phyloP scores from a whole-genome alignment of 306 rosid genomes.

The Glycine tomentella region DNA sequence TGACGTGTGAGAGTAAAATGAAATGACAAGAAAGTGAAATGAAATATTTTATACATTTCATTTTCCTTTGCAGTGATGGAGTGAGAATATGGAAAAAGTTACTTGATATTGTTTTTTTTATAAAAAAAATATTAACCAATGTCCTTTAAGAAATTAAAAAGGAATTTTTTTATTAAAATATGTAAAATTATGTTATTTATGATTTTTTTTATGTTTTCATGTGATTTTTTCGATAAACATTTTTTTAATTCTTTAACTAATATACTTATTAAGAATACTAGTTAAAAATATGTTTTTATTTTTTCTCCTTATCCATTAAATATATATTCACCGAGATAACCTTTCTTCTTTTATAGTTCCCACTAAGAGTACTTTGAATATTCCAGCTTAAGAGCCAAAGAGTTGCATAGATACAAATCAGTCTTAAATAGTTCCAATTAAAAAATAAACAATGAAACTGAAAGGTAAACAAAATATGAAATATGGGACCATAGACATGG shows the following conservation, averaged over 20 bases:
- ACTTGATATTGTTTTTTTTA: no score
- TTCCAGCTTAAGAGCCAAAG: neutral
- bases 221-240: no score
- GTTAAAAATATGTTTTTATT: no score
- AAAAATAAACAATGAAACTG: neutral
- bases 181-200: no score
- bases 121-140: no score
- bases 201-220: no score
- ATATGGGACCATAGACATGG: slow-evolving; percentile 16
- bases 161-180: no score
- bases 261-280: no score
- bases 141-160: no score
- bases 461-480: neutral
- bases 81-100: slow-evolving; percentile 10
- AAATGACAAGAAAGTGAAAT: neutral
- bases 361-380: slow-evolving; percentile 1
- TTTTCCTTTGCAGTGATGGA: neutral
- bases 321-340: neutral
- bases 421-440: slow-evolving; percentile 9
- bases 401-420: slow-evolving; percentile 3
- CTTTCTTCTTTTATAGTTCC: slow-evolving; percentile 8
- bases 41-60: no score
- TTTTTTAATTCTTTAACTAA: no score
- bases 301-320: neutral
- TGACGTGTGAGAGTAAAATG: neutral